Percentiles rank a stretch among this genome's conserved stretches.
Evolutionary conservation across 768 basidiomycete genomes (phyloP).

Genomic region (Daedaleopsis nitida): DNA sequence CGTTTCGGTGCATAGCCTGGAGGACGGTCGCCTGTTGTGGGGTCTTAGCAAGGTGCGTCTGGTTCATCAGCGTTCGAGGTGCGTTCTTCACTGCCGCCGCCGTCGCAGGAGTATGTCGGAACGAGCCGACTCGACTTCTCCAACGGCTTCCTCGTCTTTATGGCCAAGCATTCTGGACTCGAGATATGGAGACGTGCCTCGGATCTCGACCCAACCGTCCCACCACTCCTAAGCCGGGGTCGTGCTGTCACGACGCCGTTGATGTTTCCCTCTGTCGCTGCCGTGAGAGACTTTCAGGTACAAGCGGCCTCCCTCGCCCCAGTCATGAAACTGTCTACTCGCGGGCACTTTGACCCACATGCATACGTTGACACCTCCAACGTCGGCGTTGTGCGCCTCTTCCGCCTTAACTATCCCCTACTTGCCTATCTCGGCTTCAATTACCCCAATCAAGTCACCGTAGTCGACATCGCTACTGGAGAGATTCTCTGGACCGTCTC

Average conservation of each 20-base stretch:
- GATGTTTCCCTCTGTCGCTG: conserved; percentile 8
- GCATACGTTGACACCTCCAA: conserved; percentile 22
- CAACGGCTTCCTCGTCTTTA: conserved; percentile 20
- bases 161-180: conserved; percentile 20
- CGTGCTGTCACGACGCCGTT: conserved; percentile 14
- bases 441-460: conserved; percentile 11
- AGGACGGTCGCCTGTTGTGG: conserved; percentile 22
- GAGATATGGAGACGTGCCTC: conserved; percentile 25
- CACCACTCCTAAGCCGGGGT: not conserved
- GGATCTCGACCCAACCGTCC: conserved; percentile 5
- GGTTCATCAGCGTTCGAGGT: not conserved
- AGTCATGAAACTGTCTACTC: conserved; percentile 2
- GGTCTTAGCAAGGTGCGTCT: conserved; percentile 17
- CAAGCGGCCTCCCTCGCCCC: conserved; percentile 10
- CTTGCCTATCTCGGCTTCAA: conserved; percentile 15
- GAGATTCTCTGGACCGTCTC: conserved; percentile 12
- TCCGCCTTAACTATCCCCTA: conserved; percentile 17
- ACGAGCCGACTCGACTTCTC: conserved; percentile 14
- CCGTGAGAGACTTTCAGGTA: conserved; percentile 18
- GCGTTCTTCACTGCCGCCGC: not conserved
- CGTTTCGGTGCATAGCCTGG: conserved; percentile 18
- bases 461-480: conserved; percentile 21
- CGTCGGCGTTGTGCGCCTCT: conserved; percentile 16
- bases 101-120: conserved; percentile 13
- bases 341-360: conserved; percentile 25